Conservation (phyloP, 169 alveolate species). For the Plasmodium berghei region DNA sequence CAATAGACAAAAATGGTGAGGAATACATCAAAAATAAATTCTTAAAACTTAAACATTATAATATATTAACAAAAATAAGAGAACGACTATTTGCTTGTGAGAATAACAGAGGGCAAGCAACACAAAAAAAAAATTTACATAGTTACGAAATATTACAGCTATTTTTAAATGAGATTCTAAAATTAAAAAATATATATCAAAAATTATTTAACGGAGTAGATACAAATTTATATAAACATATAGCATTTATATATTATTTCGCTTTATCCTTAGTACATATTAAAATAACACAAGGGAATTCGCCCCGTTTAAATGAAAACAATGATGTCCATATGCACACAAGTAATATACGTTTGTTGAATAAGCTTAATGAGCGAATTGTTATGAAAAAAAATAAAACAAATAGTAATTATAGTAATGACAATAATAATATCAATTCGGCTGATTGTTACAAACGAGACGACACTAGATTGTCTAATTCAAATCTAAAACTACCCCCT, state of each 20-base stretch:
- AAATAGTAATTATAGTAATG: background rate
- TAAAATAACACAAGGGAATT: conserved; percentile 28
- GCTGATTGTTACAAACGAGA: background rate
- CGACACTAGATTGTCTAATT: background rate
- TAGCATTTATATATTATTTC: conserved; percentile 53
- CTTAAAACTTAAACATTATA: conserved; percentile 53
- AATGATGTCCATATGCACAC: background rate
- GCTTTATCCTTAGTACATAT: conserved; percentile 47
- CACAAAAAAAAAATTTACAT: conserved; percentile 21
- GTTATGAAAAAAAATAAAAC: background rate
- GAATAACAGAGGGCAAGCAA: background rate
- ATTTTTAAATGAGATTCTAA: conserved; percentile 30
- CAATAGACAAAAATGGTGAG: background rate
- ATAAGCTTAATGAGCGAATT: background rate
- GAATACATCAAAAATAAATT: conserved; percentile 40
- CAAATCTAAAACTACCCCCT: background rate
- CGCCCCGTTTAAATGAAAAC: background rate
- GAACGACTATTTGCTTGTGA: background rate
- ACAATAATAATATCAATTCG: background rate
- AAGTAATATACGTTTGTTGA: background rate
- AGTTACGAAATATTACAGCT: conserved; percentile 14
- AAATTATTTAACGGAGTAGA: conserved; percentile 37
- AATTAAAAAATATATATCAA: conserved; percentile 39
- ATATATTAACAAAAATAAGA: conserved; percentile 18
- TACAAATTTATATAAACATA: conserved; percentile 42